Conservation (phyloP, 352 stramenopile genomes). For the Globisporangium camurandrum region DNA sequence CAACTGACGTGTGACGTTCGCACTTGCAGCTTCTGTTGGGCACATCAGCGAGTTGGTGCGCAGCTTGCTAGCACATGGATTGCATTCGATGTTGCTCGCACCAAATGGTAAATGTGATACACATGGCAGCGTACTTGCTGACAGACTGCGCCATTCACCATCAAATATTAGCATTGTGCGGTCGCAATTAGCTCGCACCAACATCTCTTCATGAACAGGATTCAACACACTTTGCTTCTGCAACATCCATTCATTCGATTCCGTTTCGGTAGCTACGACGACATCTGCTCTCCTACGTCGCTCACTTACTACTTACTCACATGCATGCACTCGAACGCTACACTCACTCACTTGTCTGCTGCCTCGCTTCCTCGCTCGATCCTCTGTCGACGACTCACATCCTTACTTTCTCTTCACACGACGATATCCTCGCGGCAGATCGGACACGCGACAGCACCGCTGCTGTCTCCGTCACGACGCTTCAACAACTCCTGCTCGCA, state of each 20-base stretch:
- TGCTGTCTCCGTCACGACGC: neutral
- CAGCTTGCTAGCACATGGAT: too few relatives aligned
- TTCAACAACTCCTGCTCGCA: conserved; percentile 22
- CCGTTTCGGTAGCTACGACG: neutral
- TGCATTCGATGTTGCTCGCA: neutral
- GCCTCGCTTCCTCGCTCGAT: too few relatives aligned
- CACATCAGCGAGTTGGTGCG: too few relatives aligned
- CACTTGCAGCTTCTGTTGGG: too few relatives aligned
- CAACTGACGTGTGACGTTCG: too few relatives aligned
- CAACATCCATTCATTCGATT: neutral
- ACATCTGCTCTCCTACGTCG: neutral
- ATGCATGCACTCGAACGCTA: neutral
- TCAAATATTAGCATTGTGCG: neutral
- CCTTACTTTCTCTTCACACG: too few relatives aligned
- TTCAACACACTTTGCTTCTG: too few relatives aligned
- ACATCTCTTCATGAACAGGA: neutral
- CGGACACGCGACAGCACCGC: conserved; percentile 1
- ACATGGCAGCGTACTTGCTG: neutral
- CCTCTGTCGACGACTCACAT: too few relatives aligned
- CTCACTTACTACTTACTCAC: neutral
- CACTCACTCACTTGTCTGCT: too few relatives aligned
- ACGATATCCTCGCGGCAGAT: conserved; percentile 9
- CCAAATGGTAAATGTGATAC: neutral
- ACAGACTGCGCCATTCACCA: too few relatives aligned
- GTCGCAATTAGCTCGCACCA: neutral